Conservation (phyloP, 345 rosid species). For the Lepidium didymum region DNA sequence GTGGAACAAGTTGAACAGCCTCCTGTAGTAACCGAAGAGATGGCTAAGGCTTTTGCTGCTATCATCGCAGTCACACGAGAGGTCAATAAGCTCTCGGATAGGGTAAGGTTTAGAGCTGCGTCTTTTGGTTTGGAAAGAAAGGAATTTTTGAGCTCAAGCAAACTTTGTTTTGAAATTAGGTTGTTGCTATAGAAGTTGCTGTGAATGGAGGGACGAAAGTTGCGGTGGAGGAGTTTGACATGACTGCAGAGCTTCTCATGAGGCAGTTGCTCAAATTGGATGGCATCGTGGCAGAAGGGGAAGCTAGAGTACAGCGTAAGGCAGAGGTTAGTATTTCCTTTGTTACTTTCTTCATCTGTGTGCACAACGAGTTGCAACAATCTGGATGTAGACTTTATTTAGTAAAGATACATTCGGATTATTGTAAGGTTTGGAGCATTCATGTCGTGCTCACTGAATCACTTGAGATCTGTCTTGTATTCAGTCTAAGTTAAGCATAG, state of each 20-base stretch:
- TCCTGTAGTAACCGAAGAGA: slow-evolving; percentile 29
- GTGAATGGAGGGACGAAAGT: slow-evolving; percentile 60
- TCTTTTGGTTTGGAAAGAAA: not conserved
- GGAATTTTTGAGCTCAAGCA: not conserved
- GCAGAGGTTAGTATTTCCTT: slow-evolving; percentile 58
- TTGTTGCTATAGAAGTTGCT: slow-evolving; percentile 59
- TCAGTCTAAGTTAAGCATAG: not conserved
- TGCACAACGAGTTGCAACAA: too few species aligned
- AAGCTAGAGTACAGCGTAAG: slow-evolving; percentile 68
- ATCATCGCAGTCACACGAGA: slow-evolving; percentile 46
- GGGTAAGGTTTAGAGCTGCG: slow-evolving; percentile 34
- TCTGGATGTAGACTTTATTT: too few species aligned
- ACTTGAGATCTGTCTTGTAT: not conserved
- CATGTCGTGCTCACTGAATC: not conserved
- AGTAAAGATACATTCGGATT: not conserved
- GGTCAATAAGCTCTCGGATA: slow-evolving; percentile 70
- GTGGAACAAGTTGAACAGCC: slow-evolving; percentile 36
- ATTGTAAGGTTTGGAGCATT: not conserved
- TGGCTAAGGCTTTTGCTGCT: slow-evolving; percentile 45
- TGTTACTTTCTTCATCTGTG: not conserved
- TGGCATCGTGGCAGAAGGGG: slow-evolving; percentile 75
- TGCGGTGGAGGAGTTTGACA: slow-evolving; percentile 50
- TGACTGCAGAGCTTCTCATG: slow-evolving; percentile 79
- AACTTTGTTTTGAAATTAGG: slow-evolving; percentile 27
- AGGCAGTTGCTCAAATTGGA: slow-evolving; percentile 78